A percentile compares a stretch with the other conserved stretches of the same genome.
phyloP scores from a whole-genome alignment of 768 basidiomycete species.

The Xerocomellus chrysenteron region DNA sequence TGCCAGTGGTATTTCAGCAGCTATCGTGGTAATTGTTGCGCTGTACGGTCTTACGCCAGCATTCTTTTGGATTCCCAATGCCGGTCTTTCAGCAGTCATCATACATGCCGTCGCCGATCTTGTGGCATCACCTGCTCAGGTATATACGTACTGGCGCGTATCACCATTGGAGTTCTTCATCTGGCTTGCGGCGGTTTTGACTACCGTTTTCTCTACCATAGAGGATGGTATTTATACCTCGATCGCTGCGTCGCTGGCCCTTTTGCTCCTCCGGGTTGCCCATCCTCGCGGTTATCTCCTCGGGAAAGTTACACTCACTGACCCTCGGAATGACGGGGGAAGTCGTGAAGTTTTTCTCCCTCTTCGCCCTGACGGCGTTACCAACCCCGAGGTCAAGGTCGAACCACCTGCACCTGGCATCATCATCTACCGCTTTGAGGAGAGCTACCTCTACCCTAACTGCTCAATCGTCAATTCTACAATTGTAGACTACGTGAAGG shows the following conservation, averaged over 20 bases:
- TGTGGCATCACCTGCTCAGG: slow-evolving; percentile 78
- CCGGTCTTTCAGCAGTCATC: slow-evolving; percentile 87
- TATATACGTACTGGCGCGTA: slow-evolving; percentile 90
- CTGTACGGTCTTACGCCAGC: slow-evolving; percentile 92
- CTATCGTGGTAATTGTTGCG: slow-evolving; percentile 87
- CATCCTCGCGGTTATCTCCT: slow-evolving; percentile 89
- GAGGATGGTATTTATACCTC: slow-evolving; percentile 92
- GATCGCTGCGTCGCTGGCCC: slow-evolving; percentile 70
- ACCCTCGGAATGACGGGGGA: slow-evolving; percentile 33
- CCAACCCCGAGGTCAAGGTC: slow-evolving; percentile 70
- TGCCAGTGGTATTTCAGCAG: slow-evolving; percentile 79
- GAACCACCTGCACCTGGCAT: slow-evolving; percentile 81
- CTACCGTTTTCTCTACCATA: slow-evolving; percentile 91
- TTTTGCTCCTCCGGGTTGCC: slow-evolving; percentile 84
- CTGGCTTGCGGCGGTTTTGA: slow-evolving; percentile 81
- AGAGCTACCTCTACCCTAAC: slow-evolving; percentile 87
- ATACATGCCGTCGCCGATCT: slow-evolving; percentile 91
- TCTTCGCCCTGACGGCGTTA: slow-evolving; percentile 55
- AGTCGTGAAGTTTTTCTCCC: slow-evolving; percentile 85
- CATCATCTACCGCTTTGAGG: slow-evolving; percentile 88
- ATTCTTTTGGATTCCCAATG: slow-evolving; percentile 86
- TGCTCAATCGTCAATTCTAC: slow-evolving; percentile 63
- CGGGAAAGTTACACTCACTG: slow-evolving; percentile 69
- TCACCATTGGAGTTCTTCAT: slow-evolving; percentile 92
- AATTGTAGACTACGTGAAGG: slow-evolving; percentile 81